A percentile compares a stretch with the other conserved stretches of the same genome.
Conservation (phyloP, 1,284 basidiomycete genomes). For the Ceratorhiza oryzae-sativae region DNA sequence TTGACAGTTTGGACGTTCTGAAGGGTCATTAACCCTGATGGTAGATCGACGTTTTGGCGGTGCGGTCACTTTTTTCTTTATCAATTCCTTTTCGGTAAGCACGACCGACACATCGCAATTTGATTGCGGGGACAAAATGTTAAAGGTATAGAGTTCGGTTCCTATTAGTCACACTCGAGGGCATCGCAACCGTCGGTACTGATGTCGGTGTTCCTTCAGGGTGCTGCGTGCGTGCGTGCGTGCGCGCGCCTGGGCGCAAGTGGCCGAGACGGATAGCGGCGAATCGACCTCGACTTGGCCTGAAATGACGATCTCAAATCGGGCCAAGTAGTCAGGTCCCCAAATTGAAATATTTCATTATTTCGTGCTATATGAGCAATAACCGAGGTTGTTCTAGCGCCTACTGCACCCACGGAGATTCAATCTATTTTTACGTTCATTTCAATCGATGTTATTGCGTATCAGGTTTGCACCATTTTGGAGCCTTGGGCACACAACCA, state of each 20-base stretch:
- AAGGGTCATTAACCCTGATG: conserved; percentile 12
- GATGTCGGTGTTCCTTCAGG: neutral
- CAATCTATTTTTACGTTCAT: too few relatives aligned
- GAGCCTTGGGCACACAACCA: too few relatives aligned
- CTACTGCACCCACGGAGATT: too few relatives aligned
- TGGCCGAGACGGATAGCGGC: neutral
- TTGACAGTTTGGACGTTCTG: neutral
- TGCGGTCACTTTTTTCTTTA: neutral
- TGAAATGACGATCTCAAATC: neutral
- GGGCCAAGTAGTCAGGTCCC: neutral
- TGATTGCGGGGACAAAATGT: conserved; percentile 10
- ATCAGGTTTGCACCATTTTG: too few relatives aligned
- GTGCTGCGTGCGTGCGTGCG: too few relatives aligned
- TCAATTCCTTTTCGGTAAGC: neutral
- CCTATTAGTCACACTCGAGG: neutral
- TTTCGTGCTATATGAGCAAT: neutral
- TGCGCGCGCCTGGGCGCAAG: too few relatives aligned
- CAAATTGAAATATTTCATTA: neutral
- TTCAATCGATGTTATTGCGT: too few relatives aligned
- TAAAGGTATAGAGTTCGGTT: neutral
- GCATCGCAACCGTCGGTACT: neutral
- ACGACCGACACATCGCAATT: neutral
- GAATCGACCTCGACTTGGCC: neutral
- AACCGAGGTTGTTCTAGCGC: too few relatives aligned
- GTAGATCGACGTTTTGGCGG: neutral